Evolutionary conservation across 805 yeast genomes (phyloP).

Genomic region (Kodamaea laetipori): DNA sequence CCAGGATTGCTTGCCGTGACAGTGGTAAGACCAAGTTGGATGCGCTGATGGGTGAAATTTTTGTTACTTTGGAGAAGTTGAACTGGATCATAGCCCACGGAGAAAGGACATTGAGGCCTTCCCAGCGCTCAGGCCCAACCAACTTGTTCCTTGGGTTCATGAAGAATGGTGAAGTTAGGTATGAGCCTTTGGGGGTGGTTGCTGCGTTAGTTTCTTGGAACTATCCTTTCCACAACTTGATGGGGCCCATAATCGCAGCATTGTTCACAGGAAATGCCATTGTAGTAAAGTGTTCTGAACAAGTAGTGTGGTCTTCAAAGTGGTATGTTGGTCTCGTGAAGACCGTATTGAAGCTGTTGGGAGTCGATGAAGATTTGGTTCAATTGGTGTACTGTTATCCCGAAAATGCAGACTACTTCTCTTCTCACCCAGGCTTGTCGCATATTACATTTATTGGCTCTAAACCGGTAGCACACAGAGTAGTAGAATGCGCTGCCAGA

Average conservation of each 20-base stretch:
- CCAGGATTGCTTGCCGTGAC: conserved; percentile 93
- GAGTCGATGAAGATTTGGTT: conserved; percentile 77
- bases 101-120: conserved; percentile 64
- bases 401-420: conserved; percentile 80
- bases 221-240: conserved; percentile 90
- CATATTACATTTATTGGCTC: conserved; percentile 97
- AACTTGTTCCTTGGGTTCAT: conserved; percentile 77
- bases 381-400: conserved; percentile 91
- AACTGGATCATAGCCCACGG: conserved; percentile 90
- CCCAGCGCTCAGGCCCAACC: conserved; percentile 84
- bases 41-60: conserved; percentile 94
- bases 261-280: conserved; percentile 90
- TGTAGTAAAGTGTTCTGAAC: conserved; percentile 92
- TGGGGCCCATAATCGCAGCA: conserved; percentile 91
- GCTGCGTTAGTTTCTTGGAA: conserved; percentile 96
- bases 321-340: conserved; percentile 74
- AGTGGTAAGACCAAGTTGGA: conserved; percentile 95
- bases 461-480: conserved; percentile 89
- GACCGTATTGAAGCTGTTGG: conserved; percentile 70
- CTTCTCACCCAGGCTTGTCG: conserved; percentile 76
- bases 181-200: conserved; percentile 89
- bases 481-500: conserved; percentile 78
- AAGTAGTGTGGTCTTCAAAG: conserved; percentile 91
- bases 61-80: conserved; percentile 91
- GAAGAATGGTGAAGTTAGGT: conserved; percentile 90